These are phyloP conservation scores for Euptelea pleiosperma DNA, from an alignment of 164 flowering plant genomes.

Conservation along the genomic window DNA sequence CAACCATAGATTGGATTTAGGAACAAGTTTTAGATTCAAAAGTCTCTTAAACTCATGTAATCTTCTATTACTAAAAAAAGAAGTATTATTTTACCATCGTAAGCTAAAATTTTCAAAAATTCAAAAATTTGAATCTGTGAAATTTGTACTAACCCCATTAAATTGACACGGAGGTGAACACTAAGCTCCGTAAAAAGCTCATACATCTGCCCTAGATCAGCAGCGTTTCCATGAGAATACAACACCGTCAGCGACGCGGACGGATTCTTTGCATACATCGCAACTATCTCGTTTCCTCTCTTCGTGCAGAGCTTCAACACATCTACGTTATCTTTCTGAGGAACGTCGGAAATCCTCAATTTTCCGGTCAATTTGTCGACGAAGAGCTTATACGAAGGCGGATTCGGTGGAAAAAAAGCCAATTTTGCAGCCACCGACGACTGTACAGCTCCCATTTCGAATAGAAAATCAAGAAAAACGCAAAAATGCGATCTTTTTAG, in stretches of 20 bases:
- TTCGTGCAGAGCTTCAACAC: conserved; percentile 61
- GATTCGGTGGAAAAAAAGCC: conserved; percentile 86
- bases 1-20: not conserved
- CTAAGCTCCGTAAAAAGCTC: conserved; percentile 77
- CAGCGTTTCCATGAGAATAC: conserved; percentile 91
- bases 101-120: too few species aligned
- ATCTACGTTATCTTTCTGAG: conserved; percentile 60
- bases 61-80: too few species aligned
- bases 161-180: conserved; percentile 66
- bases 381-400: conserved; percentile 62
- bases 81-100: too few species aligned
- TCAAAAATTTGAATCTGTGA: conserved; percentile 5
- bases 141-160: conserved; percentile 63
- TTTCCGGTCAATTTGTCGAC: conserved; percentile 46
- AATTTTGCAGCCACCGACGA: conserved; percentile 88
- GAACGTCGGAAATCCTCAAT: conserved; percentile 49
- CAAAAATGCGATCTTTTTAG: not conserved
- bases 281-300: conserved; percentile 68
- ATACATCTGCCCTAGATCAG: conserved; percentile 92
- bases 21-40: not conserved
- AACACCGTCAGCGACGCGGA: conserved; percentile 61
- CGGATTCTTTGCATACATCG: conserved; percentile 62
- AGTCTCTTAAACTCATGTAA: too few species aligned
- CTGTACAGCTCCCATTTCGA: conserved; percentile 68
- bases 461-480: not conserved